These are phyloP conservation scores for Dinochytrium kinnereticum DNA, from an alignment of 371 early-diverging fungal species.

Conservation along the genomic window DNA sequence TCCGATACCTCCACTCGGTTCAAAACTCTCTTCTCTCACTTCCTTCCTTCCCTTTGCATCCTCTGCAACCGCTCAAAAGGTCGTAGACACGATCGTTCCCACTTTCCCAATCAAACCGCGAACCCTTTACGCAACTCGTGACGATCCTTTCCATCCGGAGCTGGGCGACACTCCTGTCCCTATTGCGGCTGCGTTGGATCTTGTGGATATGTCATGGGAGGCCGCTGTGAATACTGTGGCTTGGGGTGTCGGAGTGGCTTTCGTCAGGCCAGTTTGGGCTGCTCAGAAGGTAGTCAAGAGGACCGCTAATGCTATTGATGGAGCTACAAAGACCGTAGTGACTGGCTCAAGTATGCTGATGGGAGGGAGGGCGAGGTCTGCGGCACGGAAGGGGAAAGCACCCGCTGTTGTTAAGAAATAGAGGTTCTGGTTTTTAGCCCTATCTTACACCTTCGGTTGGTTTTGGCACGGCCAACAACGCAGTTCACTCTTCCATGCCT, in stretches of 20 bases:
- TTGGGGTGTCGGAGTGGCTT: slow-evolving; percentile 28
- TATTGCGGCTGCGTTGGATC: slow-evolving; percentile 23
- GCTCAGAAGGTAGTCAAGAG: slow-evolving; percentile 10
- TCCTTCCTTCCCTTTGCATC: background rate
- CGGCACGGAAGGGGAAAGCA: background rate
- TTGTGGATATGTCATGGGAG: slow-evolving; percentile 24
- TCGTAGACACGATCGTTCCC: background rate
- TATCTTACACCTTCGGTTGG: no score
- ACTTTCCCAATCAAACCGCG: slow-evolving; percentile 18
- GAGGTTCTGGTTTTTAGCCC: no score
- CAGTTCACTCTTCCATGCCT: no score
- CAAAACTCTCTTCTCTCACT: background rate
- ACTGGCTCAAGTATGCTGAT: background rate
- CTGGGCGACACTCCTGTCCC: slow-evolving; percentile 20
- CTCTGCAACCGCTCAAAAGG: background rate
- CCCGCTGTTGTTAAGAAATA: no score
- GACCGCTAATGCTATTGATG: background rate
- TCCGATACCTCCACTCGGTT: no score
- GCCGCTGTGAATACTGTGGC: slow-evolving; percentile 26
- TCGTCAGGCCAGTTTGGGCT: slow-evolving; percentile 12
- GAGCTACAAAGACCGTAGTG: slow-evolving; percentile 10
- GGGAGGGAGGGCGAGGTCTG: background rate
- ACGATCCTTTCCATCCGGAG: slow-evolving; percentile 27
- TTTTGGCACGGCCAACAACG: no score
- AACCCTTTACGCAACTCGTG: slow-evolving; percentile 23